These are phyloP conservation scores for Erythrobasidium hasegawianum DNA, from an alignment of 1,284 basidiomycete species.

Conservation along the genomic window DNA sequence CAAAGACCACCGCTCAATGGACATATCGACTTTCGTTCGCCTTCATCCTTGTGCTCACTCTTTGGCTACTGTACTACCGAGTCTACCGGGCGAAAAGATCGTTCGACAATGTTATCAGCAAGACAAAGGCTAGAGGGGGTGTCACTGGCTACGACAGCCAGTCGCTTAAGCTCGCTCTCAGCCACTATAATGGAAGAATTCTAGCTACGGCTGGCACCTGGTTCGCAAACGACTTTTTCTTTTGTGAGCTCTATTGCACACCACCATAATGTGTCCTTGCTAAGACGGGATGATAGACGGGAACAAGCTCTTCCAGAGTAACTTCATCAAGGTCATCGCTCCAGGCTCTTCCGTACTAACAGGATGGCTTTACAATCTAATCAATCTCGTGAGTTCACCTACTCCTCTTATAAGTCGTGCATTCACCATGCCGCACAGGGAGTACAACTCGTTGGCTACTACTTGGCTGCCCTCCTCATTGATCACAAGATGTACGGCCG, in stretches of 20 bases:
- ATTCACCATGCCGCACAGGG: too few relatives aligned
- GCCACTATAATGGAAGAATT: conserved; percentile 56
- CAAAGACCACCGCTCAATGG: conserved; percentile 53
- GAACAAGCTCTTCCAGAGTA: conserved; percentile 51
- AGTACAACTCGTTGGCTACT: conserved; percentile 55
- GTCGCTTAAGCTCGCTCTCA: conserved; percentile 54
- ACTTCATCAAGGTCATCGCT: conserved; percentile 54
- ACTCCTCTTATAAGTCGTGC: too few relatives aligned
- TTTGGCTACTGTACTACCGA: conserved; percentile 57
- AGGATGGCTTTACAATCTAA: conserved; percentile 56
- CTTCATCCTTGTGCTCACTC: conserved; percentile 54
- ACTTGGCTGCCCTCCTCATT: conserved; percentile 56
- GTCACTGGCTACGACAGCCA: conserved; percentile 55
- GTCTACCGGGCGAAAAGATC: conserved; percentile 52
- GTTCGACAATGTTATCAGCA: conserved; percentile 47
- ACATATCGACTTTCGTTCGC: conserved; percentile 57
- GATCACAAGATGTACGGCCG: conserved; percentile 56
- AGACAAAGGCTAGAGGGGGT: conserved; percentile 53
- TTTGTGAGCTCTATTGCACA: background rate
- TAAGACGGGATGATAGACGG: conserved; percentile 33
- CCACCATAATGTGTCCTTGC: conserved; percentile 45
- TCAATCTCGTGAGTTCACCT: conserved; percentile 50
- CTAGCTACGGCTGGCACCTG: conserved; percentile 55
- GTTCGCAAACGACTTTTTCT: conserved; percentile 55
- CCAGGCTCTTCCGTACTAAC: conserved; percentile 51